Evolutionary conservation across 2,329 filamentous ascomycete species (phyloP), one percentile per base, ranked within the genome.

Genomic region (Diaporthe batatas): DNA sequence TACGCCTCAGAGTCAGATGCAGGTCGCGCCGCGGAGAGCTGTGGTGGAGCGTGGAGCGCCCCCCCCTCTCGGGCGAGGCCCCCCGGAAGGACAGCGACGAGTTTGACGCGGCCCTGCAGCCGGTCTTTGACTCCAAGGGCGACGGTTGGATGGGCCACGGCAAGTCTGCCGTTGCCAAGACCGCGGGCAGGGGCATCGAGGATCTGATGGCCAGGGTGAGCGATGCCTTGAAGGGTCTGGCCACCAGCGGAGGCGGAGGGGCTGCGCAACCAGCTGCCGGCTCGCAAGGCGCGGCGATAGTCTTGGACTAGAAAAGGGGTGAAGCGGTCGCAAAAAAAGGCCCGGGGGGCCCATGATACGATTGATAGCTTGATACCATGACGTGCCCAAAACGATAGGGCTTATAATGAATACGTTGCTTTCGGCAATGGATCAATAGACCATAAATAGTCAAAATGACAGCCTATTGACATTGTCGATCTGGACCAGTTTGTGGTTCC

Each of bases 1-100:
- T 90, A n/a, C 81, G 82, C 2, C 80, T 93, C 49, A 85, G 89
- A 49, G 81, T 91, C n/a, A 84, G 83, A 57, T 82, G 91, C 64
- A 83, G 83, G 68, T 80, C 83, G 12, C 85, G 88, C 21, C 83
- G 84, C 49, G 87, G 86, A 32, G 82, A 84, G 57, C 78, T 83
- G 4, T 86, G 84, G 82, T 91, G 89, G 89, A 84, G 86, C 72
- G 79, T 90, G 4, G 82, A 80, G 75, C 84, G 85, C 5, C 75
- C 78, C 12, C 80, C 82, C 68, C 58, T 59, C 21, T 36, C 57
- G 6, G 71, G 54, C 6, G 54, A 47, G 14, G 23, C 74, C 0
- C 78, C 77, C 12, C 77, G 77, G 51, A 78, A 79, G 36, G 77
- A 78, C 73, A 74, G 79, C 29, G 77, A 80, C 75, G 77, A 82